Conservation (phyloP, 2,329 filamentous ascomycete species). For the Acrocalymma vagum region DNA sequence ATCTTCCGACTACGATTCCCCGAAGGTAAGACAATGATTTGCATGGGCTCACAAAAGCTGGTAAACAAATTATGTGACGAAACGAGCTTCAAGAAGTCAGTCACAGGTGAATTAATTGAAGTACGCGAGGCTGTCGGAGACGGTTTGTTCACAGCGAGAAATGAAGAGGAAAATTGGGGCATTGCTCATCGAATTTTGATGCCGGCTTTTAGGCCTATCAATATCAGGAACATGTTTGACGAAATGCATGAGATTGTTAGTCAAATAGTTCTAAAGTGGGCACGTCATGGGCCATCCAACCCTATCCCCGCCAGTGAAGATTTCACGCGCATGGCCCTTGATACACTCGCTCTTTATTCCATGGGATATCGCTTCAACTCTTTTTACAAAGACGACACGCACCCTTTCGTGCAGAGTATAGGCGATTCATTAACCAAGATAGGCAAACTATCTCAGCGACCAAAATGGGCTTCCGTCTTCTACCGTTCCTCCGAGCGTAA, state of each 20-base stretch:
- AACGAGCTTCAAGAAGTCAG: too few species aligned
- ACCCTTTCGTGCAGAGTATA: constrained; percentile 39
- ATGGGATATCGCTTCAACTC: constrained; percentile 42
- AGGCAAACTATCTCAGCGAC: neutral
- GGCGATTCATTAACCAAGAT: constrained; percentile 17
- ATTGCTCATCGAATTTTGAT: constrained; percentile 64
- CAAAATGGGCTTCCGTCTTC: too few species aligned
- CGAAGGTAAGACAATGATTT: too few species aligned
- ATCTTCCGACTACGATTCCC: too few species aligned
- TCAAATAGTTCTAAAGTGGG: constrained; percentile 72
- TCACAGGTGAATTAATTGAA: too few species aligned
- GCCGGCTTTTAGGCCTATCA: constrained; percentile 72
- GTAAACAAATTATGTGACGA: too few species aligned
- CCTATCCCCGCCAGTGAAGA: constrained; percentile 35
- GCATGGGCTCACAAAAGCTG: too few species aligned
- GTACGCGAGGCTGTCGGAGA: too few species aligned
- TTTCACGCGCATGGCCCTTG: constrained; percentile 37
- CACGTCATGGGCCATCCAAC: constrained; percentile 54
- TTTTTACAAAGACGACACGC: constrained; percentile 32
- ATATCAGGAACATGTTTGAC: constrained; percentile 71
- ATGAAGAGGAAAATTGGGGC: constrained; percentile 15
- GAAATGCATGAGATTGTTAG: constrained; percentile 63
- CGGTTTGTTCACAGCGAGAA: constrained; percentile 21
- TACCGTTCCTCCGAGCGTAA: constrained; percentile 45
- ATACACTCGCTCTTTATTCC: constrained; percentile 37